phyloP scores from a whole-genome alignment of 805 yeast species.

The Millerozyma acaciae region DNA sequence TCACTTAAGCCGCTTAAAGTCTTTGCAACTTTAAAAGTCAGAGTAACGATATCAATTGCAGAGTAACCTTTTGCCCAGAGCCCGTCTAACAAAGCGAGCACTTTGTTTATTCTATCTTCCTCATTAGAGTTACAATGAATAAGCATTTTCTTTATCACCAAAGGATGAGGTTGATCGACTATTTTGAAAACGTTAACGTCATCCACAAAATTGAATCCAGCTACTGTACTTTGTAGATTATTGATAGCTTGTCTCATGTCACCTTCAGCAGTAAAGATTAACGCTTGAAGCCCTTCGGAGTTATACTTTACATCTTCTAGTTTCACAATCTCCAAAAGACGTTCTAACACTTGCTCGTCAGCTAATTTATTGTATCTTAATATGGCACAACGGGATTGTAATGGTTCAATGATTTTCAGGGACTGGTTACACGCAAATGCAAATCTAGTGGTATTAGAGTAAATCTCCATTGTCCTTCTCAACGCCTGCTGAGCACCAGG shows the following conservation, averaged over 20 bases:
- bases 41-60: constrained; percentile 88
- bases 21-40: constrained; percentile 85
- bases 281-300: constrained; percentile 88
- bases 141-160: constrained; percentile 65
- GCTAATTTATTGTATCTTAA: constrained; percentile 75
- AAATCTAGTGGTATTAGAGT: constrained; percentile 92
- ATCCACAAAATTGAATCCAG: constrained; percentile 90
- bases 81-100: constrained; percentile 58
- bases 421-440: constrained; percentile 98
- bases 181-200: constrained; percentile 91
- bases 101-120: constrained; percentile 51
- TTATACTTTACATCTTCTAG: constrained; percentile 71
- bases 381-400: constrained; percentile 95
- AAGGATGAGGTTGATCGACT: constrained; percentile 95
- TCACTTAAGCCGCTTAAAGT: constrained; percentile 67
- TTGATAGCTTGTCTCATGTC: constrained; percentile 98
- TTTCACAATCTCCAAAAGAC: constrained; percentile 68
- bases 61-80: constrained; percentile 91
- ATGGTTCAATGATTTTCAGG: constrained; percentile 91
- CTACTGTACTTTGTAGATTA: constrained; percentile 87
- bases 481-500: constrained; percentile 95
- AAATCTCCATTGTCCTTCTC: constrained; percentile 92
- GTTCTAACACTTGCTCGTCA: constrained; percentile 79
- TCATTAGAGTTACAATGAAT: constrained; percentile 36
- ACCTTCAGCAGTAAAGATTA: constrained; percentile 94